Evolutionary conservation across 495 filamentous ascomycete genomes (phyloP).

Genomic region (Barbatosphaeria neglecta): DNA sequence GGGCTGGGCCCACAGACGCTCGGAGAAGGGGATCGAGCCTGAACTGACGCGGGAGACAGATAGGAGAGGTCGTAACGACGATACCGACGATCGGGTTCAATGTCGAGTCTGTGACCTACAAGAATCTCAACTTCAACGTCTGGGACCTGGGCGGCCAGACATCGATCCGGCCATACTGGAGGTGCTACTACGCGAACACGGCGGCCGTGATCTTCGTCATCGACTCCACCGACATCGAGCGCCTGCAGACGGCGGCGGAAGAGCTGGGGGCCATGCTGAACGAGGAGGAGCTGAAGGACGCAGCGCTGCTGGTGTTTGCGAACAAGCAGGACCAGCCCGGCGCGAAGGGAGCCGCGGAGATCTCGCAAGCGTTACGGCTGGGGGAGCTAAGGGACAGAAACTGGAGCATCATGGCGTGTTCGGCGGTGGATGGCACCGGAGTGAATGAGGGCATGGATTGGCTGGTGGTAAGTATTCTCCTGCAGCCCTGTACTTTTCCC

Average conservation of each 20-base stretch:
- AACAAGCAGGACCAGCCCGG: constrained; percentile 99
- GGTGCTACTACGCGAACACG: constrained; percentile 98
- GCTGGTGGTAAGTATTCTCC: constrained; percentile 86
- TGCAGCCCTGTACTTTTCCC: too few species aligned
- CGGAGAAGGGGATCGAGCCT: background rate
- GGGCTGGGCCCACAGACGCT: background rate
- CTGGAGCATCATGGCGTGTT: constrained; percentile 98
- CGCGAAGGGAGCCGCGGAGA: constrained; percentile 91
- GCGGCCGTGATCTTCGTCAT: constrained; percentile 99
- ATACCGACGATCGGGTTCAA: constrained; percentile 99
- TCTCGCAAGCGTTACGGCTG: constrained; percentile 80
- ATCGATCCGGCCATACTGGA: constrained; percentile 94
- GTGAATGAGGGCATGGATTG: constrained; percentile 98
- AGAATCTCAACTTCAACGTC: constrained; percentile 96
- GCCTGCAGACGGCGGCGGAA: constrained; percentile 80
- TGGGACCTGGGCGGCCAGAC: constrained; percentile 98
- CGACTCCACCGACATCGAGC: constrained; percentile 93
- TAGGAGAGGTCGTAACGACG: constrained; percentile 96
- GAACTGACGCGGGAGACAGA: constrained; percentile 38
- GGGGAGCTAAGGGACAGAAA: constrained; percentile 89
- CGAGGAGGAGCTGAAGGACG: constrained; percentile 90
- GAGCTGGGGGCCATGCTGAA: constrained; percentile 91
- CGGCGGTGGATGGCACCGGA: constrained; percentile 88
- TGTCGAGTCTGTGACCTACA: constrained; percentile 94
- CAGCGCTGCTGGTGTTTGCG: constrained; percentile 86